These are phyloP conservation scores for Tuber borchii DNA, from an alignment of 495 filamentous ascomycete species.

Conservation along the genomic window DNA sequence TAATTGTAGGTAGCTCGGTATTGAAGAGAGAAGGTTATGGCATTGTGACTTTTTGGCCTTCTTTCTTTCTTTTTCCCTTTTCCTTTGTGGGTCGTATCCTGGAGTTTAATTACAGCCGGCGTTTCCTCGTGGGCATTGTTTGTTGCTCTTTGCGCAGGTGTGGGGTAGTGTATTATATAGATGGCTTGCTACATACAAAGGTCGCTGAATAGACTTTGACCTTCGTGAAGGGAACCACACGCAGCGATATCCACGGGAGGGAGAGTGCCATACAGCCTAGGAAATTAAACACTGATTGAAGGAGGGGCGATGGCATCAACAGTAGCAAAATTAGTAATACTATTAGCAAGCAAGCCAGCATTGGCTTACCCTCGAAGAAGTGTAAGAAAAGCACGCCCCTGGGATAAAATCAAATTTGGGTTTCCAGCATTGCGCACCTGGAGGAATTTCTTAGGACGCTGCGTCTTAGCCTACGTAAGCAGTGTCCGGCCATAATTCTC, in stretches of 20 bases:
- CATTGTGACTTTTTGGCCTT: constrained; percentile 10
- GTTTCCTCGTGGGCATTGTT: constrained; percentile 3
- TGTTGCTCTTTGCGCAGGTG: background rate
- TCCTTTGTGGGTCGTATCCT: background rate
- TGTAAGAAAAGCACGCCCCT: background rate
- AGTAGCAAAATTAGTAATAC: background rate
- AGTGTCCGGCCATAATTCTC: background rate
- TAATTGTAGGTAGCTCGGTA: background rate
- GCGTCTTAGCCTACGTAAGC: background rate
- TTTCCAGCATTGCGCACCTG: background rate
- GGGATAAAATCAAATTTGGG: background rate
- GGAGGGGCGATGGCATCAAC: background rate
- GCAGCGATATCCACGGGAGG: background rate
- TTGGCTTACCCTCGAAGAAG: background rate
- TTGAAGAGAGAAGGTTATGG: background rate
- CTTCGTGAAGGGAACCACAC: background rate
- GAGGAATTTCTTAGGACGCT: background rate
- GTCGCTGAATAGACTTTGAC: background rate
- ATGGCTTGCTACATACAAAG: background rate
- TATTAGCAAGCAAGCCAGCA: background rate
- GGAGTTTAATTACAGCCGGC: background rate
- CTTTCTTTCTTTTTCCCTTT: background rate
- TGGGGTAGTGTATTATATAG: background rate
- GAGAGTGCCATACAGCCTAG: background rate
- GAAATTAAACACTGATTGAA: background rate